Evolutionary conservation across 2,329 filamentous ascomycete genomes (phyloP).

Genomic region (Alternaria sp.): DNA sequence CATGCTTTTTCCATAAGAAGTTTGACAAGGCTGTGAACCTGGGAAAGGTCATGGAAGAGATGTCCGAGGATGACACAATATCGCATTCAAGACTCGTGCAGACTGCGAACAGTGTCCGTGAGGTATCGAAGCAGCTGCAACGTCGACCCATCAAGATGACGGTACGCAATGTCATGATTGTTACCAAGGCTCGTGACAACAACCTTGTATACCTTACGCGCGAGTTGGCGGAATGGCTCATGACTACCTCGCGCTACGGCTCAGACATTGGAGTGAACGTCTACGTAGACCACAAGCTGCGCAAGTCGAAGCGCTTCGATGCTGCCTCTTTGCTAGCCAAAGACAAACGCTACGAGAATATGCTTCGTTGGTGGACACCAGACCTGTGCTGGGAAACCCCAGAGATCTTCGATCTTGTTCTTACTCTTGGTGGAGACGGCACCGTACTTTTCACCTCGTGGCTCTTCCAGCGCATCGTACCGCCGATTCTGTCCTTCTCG

Average conservation of each 20-base stretch:
- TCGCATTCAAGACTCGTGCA: conserved; percentile 94
- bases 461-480: conserved; percentile 90
- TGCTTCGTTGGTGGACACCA: conserved; percentile 95
- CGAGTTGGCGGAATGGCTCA: conserved; percentile 86
- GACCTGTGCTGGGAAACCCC: conserved; percentile 93
- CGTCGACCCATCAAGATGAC: conserved; percentile 89
- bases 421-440: conserved; percentile 85
- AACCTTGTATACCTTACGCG: conserved; percentile 87
- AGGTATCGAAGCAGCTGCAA: conserved; percentile 95
- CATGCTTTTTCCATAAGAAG: conserved; percentile 96
- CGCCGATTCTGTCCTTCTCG: conserved; percentile 84
- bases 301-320: conserved; percentile 87
- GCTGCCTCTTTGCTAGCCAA: conserved; percentile 74
- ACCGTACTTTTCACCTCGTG: conserved; percentile 89
- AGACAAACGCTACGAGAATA: conserved; percentile 78
- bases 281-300: conserved; percentile 96
- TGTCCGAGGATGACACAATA: conserved; percentile 85
- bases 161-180: conserved; percentile 95
- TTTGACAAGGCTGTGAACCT: conserved; percentile 97
- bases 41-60: conserved; percentile 92
- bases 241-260: conserved; percentile 88
- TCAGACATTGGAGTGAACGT: conserved; percentile 92
- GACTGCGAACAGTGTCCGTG: conserved; percentile 91
- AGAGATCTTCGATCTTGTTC: conserved; percentile 93
- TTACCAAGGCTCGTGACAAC: conserved; percentile 97